Conservation (phyloP, 2,329 filamentous ascomycete genomes). For the Plenodomus biglobosus region DNA sequence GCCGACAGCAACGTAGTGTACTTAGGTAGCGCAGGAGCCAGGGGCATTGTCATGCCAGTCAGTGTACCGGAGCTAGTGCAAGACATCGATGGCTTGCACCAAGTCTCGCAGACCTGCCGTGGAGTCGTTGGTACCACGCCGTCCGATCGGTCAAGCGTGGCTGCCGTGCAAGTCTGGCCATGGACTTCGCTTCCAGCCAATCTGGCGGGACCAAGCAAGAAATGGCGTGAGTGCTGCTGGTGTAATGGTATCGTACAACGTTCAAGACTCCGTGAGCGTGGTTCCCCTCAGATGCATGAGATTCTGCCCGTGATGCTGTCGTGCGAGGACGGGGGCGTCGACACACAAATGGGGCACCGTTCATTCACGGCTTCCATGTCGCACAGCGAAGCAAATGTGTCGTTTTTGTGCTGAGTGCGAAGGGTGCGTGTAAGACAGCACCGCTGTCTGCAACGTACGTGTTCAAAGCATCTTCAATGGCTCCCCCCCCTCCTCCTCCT, state of each 20-base stretch:
- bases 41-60: conserved; percentile 1
- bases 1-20: conserved; percentile 7
- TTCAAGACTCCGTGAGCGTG: conserved; percentile 1
- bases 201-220: conserved; percentile 23
- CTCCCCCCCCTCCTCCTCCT: no score
- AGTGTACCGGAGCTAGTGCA: conserved; percentile 22
- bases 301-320: not conserved
- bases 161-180: conserved; percentile 1
- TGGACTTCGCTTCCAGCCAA: conserved; percentile 23
- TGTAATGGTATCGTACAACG: not conserved
- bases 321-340: conserved; percentile 11
- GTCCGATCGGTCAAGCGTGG: conserved; percentile 16
- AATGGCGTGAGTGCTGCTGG: not conserved
- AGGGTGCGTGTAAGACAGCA: no score
- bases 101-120: conserved; percentile 19
- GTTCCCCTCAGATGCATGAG: not conserved
- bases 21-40: conserved; percentile 13
- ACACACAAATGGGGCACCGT: not conserved
- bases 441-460: not conserved
- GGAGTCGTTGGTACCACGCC: conserved; percentile 16
- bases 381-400: conserved; percentile 1
- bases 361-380: not conserved
- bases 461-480: not conserved
- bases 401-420: not conserved
- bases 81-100: conserved; percentile 14